phyloP scores from a whole-genome alignment of 768 basidiomycete species.

The Rossbeevera mucosa region DNA sequence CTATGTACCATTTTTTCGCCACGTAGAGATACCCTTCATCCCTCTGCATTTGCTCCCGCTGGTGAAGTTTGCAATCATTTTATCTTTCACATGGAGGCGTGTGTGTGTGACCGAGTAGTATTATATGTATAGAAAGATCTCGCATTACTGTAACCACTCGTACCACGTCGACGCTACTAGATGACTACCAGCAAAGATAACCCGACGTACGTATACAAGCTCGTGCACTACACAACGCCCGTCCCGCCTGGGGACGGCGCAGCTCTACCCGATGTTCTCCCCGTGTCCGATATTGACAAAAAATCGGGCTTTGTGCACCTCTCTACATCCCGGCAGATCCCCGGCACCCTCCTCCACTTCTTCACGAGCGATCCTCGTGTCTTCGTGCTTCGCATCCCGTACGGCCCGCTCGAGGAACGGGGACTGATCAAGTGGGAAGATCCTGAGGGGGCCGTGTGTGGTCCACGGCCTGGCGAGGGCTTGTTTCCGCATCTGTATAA shows the following conservation, averaged over 20 bases:
- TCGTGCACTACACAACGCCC: conserved; percentile 41
- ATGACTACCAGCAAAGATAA: conserved; percentile 4
- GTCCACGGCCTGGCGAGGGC: conserved; percentile 41
- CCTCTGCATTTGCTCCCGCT: background rate
- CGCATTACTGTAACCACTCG: background rate
- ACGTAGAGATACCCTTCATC: conserved; percentile 28
- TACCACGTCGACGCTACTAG: background rate
- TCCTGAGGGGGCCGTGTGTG: conserved; percentile 37
- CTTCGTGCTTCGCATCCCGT: conserved; percentile 42
- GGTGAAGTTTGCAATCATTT: background rate
- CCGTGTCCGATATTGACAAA: conserved; percentile 47
- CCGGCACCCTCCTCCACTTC: conserved; percentile 43
- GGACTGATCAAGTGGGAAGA: conserved; percentile 46
- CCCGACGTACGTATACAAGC: conserved; percentile 61
- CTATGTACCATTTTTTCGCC: conserved; percentile 17
- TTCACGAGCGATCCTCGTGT: conserved; percentile 38
- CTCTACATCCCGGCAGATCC: conserved; percentile 48
- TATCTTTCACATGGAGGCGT: background rate
- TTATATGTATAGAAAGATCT: background rate
- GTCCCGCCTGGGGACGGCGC: conserved; percentile 26
- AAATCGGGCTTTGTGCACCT: conserved; percentile 51
- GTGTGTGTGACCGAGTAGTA: background rate
- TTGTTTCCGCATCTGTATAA: conserved; percentile 56
- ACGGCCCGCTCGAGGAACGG: conserved; percentile 32
- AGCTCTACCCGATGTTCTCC: conserved; percentile 42